A percentile compares a stretch with the other conserved stretches of the same genome.
Conservation (phyloP, 257 asterid genomes). For the Parsonsia alboflavescens region DNA sequence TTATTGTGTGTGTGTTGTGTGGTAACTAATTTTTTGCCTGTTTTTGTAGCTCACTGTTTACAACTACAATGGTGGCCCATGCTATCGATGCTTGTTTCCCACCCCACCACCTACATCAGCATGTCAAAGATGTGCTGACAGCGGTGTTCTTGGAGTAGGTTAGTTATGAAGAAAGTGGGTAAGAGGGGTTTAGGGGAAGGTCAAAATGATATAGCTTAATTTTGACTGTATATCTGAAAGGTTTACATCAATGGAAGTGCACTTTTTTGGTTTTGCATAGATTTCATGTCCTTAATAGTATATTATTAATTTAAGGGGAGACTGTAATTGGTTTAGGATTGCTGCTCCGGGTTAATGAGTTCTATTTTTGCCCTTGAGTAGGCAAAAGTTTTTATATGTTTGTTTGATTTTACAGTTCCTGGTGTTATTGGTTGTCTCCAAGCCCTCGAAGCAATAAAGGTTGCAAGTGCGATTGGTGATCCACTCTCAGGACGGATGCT, state of each 20-base stretch:
- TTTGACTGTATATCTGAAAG: neutral
- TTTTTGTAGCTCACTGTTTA: constrained; percentile 78
- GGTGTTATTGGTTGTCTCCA: constrained; percentile 94
- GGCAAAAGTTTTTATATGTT: neutral
- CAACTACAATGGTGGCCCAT: constrained; percentile 86
- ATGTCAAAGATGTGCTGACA: constrained; percentile 92
- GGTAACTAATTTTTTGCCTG: neutral
- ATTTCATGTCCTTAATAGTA: neutral
- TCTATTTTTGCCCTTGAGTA: neutral
- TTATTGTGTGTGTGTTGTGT: neutral
- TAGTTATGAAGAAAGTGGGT: constrained; percentile 16
- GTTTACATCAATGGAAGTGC: neutral
- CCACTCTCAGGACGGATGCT: constrained; percentile 89
- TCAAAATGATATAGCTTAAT: neutral
- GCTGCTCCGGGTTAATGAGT: neutral
- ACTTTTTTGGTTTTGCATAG: neutral
- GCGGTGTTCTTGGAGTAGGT: constrained; percentile 99
- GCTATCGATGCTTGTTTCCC: constrained; percentile 94
- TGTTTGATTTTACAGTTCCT: constrained; percentile 51
- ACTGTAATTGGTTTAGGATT: neutral
- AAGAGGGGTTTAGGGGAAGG: neutral
- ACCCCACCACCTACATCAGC: constrained; percentile 95
- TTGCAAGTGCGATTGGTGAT: constrained; percentile 77
- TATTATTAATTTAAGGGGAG: neutral
- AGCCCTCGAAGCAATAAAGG: constrained; percentile 90